Base-by-base conservation (phyloP, 768 basidiomycete genomes). In the Suillus clintonianus region DNA sequence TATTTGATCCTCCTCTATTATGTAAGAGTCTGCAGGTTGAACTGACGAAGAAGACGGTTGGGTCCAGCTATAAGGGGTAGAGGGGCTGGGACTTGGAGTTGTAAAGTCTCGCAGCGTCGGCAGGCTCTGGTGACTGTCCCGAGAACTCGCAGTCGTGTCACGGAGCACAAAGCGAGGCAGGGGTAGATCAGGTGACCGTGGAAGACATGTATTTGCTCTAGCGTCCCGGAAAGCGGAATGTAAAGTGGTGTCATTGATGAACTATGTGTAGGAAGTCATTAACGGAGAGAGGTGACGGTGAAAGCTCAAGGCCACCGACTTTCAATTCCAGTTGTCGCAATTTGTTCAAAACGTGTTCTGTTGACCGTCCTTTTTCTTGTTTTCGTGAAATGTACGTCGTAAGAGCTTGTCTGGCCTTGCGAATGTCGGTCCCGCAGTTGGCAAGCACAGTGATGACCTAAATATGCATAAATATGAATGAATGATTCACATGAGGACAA, bases 161-260 rank as follows among this genome's bases (percentile, higher is more conserved):
- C 51, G 67, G 37, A 5, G 50, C 17, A 64, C 1, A 10, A 27
- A 60, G 10, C 47, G 8, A 30, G 71, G 75, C n/a, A 69, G 72
- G 0, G 72, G 74, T 14, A 76, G 61, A 60, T 70, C 69, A 0
- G 61, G 70, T 2, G 76, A 59, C 22, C 69, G 69, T 7, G 75
- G 75, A 3, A 76, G 64, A 43, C 14, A 70, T 0, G 75, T 76
- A 47, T 63, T 59, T 34, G 75, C 75, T 63, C 75, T 74, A 15
- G 75, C 75, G 48, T 77, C 72, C 27, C 76, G 75, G 30, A 76
- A 76, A n/a, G 76, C 75, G 36, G 48, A 41, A 45, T 76, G 74
- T 0, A 76, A 53, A 45, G 67, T 66, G 5, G n/a, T 22, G 58
- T 76, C 75, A 57, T 60, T 70, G 65, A 77, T 73, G 62, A 76